phyloP scores from a whole-genome alignment of 192 early-diverging fungal genomes.

The Diversispora eburnea region DNA sequence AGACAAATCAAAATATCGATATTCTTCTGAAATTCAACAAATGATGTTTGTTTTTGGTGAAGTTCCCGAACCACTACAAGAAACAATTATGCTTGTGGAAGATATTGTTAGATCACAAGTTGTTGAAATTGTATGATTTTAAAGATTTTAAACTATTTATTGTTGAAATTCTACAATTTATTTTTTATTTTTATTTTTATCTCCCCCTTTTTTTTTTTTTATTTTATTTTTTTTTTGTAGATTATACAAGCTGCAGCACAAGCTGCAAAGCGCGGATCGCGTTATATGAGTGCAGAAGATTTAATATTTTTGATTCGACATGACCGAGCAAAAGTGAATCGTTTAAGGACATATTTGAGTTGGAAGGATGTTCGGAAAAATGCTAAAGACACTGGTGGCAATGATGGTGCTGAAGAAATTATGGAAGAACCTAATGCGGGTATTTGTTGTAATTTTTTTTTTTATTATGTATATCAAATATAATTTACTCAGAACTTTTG shows the following conservation, averaged over 20 bases:
- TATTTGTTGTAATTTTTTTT: background rate
- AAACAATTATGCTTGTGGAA: constrained; percentile 88
- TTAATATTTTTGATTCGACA: constrained; percentile 95
- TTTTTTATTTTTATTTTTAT: background rate
- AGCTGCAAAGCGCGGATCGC: constrained; percentile 74
- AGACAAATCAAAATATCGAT: constrained; percentile 48
- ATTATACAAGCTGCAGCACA: constrained; percentile 85
- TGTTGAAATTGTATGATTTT: constrained; percentile 75
- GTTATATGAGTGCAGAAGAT: constrained; percentile 83
- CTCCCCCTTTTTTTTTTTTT: background rate
- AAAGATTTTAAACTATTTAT: too few relatives aligned
- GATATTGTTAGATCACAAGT: constrained; percentile 95
- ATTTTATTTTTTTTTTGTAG: constrained; percentile 34
- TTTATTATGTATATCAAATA: background rate
- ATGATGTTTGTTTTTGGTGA: constrained; percentile 99
- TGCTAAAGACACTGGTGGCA: constrained; percentile 75
- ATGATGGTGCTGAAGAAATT: constrained; percentile 49
- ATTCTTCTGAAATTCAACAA: constrained; percentile 83
- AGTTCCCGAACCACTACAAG: constrained; percentile 80
- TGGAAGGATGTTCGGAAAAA: constrained; percentile 97
- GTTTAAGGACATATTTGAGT: constrained; percentile 82
- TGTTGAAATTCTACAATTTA: background rate
- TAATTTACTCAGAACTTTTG: background rate
- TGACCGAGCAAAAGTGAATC: constrained; percentile 90
- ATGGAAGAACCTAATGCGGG: constrained; percentile 52